Evolutionary conservation across 495 filamentous ascomycete genomes (phyloP).

Genomic region (Neurospora discreta): DNA sequence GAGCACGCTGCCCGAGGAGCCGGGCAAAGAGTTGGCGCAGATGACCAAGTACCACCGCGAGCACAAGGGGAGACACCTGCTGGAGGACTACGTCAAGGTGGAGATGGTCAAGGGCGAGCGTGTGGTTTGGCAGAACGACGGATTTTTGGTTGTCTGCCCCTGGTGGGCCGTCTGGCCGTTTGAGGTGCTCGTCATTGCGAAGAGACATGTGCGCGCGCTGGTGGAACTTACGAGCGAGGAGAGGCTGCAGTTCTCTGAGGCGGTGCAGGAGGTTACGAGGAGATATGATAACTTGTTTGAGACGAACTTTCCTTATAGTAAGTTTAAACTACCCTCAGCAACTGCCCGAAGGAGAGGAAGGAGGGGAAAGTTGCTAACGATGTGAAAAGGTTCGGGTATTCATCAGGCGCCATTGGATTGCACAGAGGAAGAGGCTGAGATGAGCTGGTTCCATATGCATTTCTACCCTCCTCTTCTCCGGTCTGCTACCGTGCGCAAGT

Average conservation of each 20-base stretch:
- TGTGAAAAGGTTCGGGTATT: constrained; percentile 50
- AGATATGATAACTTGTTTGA: constrained; percentile 96
- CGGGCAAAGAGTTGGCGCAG: constrained; percentile 62
- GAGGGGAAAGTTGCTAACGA: background rate
- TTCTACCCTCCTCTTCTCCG: constrained; percentile 92
- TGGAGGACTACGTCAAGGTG: constrained; percentile 77
- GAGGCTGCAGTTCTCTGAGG: constrained; percentile 61
- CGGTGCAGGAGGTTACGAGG: constrained; percentile 73
- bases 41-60: constrained; percentile 63
- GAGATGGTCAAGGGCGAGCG: constrained; percentile 75
- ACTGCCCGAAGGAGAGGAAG: background rate
- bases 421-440: constrained; percentile 71
- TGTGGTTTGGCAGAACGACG: constrained; percentile 73
- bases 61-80: constrained; percentile 56
- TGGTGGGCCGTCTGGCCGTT: constrained; percentile 99
- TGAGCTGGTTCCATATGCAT: constrained; percentile 88
- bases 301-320: constrained; percentile 90
- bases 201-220: constrained; percentile 65
- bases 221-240: constrained; percentile 68
- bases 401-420: constrained; percentile 90
- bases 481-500: constrained; percentile 90
- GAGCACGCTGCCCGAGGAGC: constrained; percentile 79
- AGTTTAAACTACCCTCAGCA: constrained; percentile 4
- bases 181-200: constrained; percentile 83
- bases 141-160: constrained; percentile 76